These are phyloP conservation scores for Fusarium sp. DNA, from an alignment of 2,329 filamentous ascomycete genomes.

Conservation along the genomic window DNA sequence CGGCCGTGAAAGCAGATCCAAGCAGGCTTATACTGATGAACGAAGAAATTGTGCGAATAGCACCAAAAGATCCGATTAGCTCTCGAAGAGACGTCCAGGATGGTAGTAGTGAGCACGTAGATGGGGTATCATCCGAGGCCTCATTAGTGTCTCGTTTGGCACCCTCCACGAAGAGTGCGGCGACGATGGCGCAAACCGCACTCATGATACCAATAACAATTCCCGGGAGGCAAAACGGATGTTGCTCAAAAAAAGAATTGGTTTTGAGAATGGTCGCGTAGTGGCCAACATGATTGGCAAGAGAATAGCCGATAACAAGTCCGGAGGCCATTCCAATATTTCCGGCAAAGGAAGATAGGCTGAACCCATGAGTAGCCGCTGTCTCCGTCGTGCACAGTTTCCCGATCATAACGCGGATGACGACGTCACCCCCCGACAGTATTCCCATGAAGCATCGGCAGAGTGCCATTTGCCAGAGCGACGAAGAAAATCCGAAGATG, in stretches of 20 bases:
- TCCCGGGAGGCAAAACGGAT: not conserved
- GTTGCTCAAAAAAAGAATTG: not conserved
- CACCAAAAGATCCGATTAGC: not conserved
- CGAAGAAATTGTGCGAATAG: accelerated
- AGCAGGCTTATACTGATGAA: not conserved
- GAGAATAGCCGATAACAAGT: not conserved
- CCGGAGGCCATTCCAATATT: not conserved
- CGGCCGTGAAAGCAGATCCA: not conserved
- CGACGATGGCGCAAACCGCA: not conserved
- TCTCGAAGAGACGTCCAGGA: not conserved
- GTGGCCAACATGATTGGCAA: not conserved
- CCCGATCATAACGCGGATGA: not conserved
- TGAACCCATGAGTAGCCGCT: not conserved
- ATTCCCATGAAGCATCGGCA: not conserved
- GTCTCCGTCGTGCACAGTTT: not conserved
- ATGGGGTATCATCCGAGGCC: not conserved
- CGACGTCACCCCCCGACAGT: not conserved
- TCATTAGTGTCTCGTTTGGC: not conserved
- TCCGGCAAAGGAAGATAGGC: not conserved
- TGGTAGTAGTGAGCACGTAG: too few species aligned
- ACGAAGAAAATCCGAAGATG: not conserved
- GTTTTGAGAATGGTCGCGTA: not conserved
- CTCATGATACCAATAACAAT: not conserved
- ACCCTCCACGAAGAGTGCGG: not conserved
- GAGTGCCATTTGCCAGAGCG: not conserved